Base-by-base conservation (phyloP, 2,329 filamentous ascomycete genomes). In the Alternaria sp. region DNA sequence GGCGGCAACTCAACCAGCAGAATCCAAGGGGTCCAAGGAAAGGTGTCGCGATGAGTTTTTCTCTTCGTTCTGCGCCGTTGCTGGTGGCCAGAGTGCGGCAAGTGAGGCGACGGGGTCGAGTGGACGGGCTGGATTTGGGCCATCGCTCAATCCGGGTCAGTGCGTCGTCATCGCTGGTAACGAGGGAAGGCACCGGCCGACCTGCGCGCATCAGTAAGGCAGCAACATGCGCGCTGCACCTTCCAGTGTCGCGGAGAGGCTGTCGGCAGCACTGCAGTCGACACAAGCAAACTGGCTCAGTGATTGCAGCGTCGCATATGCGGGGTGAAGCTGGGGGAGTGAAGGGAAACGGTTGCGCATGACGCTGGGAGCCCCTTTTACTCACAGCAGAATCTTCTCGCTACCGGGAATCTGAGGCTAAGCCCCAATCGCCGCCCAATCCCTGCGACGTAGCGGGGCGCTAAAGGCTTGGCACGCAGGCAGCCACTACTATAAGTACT, bases 101-200 rank as follows among this genome's bases (percentile, higher is more conserved):
- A 66, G 64, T 69, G 69, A 65, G 67, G 69, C 65, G 69, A 67
- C 59, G 56, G 65, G 66, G 70, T 61, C 66, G 69, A 72, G 70
- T 71, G 70, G 71, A 61, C 52, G 62, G 65, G 55, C 44, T 49
- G 54, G 57, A 32, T 47, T 59, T 58, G 57, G 59, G 45, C 62
- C 64, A 52, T 67, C 11, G 64, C 67, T 66, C 55, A 64, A 66
- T 67, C 64, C 66, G 68, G 65, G 62, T 46, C 62, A 69, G 59
- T 65, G 70, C 68, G 67, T 67, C 71, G 70, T 73, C 71, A 74
- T 74, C 36, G 57, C 64, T 68, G 60, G 61, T 66, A 56, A 64
- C 55, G 57, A 47, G 47, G 54, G 45, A 55, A 59, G 59, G 56
- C 59, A 51, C 43, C 47, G 52, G 50, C 58, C 54, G 28, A 49